phyloP scores from a whole-genome alignment of 2,329 filamentous ascomycete species.

The Penicillium sp. region DNA sequence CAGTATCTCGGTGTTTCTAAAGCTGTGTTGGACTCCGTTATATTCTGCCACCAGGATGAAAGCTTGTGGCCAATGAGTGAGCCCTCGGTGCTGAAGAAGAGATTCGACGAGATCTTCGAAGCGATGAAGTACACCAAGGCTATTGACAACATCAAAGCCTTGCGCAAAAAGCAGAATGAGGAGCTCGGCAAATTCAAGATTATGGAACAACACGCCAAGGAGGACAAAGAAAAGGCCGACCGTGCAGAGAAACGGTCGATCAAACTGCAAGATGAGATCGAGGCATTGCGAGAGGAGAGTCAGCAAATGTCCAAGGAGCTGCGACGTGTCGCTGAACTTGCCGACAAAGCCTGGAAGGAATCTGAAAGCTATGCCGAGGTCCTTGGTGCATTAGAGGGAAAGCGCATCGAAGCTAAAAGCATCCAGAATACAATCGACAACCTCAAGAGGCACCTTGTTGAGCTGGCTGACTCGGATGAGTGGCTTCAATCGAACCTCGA shows the following conservation, averaged over 20 bases:
- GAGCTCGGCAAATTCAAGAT: conserved; percentile 73
- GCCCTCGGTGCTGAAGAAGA: conserved; percentile 81
- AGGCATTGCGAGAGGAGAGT: conserved; percentile 62
- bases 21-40: conserved; percentile 89
- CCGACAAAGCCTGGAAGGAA: conserved; percentile 69
- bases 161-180: conserved; percentile 80
- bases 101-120: conserved; percentile 97
- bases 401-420: conserved; percentile 71
- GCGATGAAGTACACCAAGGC: conserved; percentile 96
- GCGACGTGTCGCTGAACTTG: conserved; percentile 49
- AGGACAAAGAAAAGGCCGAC: conserved; percentile 82
- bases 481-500: conserved; percentile 71
- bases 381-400: conserved; percentile 73
- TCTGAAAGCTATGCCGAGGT: conserved; percentile 74
- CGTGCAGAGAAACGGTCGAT: conserved; percentile 66
- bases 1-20: conserved; percentile 85
- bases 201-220: conserved; percentile 74
- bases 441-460: conserved; percentile 70
- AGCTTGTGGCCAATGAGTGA: conserved; percentile 96
- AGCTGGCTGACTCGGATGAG: conserved; percentile 76
- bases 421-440: conserved; percentile 71
- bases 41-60: conserved; percentile 98
- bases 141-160: conserved; percentile 87
- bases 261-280: conserved; percentile 64
- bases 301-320: conserved; percentile 56